phyloP scores from a whole-genome alignment of 495 filamentous ascomycete genomes.

The Trypethelium eluteriae region DNA sequence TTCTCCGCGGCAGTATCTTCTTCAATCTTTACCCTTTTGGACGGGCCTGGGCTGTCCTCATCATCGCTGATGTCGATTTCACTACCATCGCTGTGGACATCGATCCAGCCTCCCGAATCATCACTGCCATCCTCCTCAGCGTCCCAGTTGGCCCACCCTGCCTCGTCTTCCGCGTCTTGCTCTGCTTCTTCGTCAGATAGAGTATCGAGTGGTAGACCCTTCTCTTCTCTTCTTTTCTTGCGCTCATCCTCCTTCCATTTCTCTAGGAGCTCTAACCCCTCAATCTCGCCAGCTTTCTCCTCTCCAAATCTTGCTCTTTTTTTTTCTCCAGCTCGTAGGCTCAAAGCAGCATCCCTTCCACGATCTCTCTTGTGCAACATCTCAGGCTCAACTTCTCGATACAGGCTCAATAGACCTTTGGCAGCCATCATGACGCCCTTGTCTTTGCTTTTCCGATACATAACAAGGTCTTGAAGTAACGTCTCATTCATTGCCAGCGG shows the following conservation, averaged over 20 bases:
- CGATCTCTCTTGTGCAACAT: slow-evolving; percentile 85
- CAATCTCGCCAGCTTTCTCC: slow-evolving; percentile 71
- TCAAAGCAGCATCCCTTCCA: slow-evolving; percentile 87
- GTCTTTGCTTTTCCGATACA: slow-evolving; percentile 95
- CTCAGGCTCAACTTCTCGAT: slow-evolving; percentile 79
- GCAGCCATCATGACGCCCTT: slow-evolving; percentile 98
- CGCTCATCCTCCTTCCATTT: slow-evolving; percentile 89
- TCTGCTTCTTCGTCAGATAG: slow-evolving; percentile 49
- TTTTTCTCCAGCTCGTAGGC: slow-evolving; percentile 58
- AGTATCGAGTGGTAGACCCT: slow-evolving; percentile 50
- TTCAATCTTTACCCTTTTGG: slow-evolving; percentile 51
- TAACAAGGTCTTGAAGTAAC: slow-evolving; percentile 87
- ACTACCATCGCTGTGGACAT: slow-evolving; percentile 76
- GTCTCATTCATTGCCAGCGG: slow-evolving; percentile 93
- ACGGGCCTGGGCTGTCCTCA: slow-evolving; percentile 46
- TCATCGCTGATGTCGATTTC: slow-evolving; percentile 63
- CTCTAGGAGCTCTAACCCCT: slow-evolving; percentile 85
- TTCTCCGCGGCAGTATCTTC: slow-evolving; percentile 27
- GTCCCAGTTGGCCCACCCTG: slow-evolving; percentile 73
- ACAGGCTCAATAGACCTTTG: slow-evolving; percentile 80
- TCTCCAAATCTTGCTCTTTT: slow-evolving; percentile 73
- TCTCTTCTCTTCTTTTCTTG: slow-evolving; percentile 59
- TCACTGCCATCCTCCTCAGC: slow-evolving; percentile 69
- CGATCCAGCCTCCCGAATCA: slow-evolving; percentile 83
- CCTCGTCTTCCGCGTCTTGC: slow-evolving; percentile 51